These are phyloP conservation scores for Ophiostoma novo-ulmi DNA, from an alignment of 2,329 filamentous ascomycete species.

Conservation along the genomic window DNA sequence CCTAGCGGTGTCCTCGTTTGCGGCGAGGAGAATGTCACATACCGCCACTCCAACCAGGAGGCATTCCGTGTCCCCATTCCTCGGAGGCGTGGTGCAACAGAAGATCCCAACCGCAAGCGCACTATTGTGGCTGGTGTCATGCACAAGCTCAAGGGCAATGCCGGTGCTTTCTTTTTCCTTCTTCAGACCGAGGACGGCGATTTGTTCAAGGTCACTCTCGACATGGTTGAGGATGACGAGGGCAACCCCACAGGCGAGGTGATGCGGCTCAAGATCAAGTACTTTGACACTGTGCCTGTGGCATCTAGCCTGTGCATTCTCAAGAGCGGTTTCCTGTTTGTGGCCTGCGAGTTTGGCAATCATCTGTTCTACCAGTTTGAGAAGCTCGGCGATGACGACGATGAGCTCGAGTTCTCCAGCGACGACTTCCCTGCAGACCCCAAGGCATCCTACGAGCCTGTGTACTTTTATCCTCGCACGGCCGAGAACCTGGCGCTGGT, in stretches of 20 bases:
- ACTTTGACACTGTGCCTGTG: slow-evolving; percentile 92
- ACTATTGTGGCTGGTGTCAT: slow-evolving; percentile 87
- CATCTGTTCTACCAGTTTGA: slow-evolving; percentile 96
- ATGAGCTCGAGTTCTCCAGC: slow-evolving; percentile 80
- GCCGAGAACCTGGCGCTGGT: slow-evolving; percentile 79
- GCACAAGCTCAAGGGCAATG: slow-evolving; percentile 81
- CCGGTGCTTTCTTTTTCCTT: slow-evolving; percentile 92
- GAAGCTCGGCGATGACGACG: slow-evolving; percentile 91
- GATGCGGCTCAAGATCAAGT: slow-evolving; percentile 81
- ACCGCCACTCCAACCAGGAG: slow-evolving; percentile 92
- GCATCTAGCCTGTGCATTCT: slow-evolving; percentile 84
- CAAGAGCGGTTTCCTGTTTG: slow-evolving; percentile 92
- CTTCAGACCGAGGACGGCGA: slow-evolving; percentile 97
- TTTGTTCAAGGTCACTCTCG: slow-evolving; percentile 90
- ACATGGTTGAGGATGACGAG: slow-evolving; percentile 77
- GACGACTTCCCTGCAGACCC: slow-evolving; percentile 76
- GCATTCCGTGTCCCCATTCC: slow-evolving; percentile 86
- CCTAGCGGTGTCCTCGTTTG: slow-evolving; percentile 95
- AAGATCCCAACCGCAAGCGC: slow-evolving; percentile 87
- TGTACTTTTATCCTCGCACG: slow-evolving; percentile 77
- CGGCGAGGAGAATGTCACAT: slow-evolving; percentile 89
- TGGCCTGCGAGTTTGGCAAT: slow-evolving; percentile 87
- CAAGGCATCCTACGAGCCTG: slow-evolving; percentile 63
- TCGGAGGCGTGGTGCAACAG: slow-evolving; percentile 75
- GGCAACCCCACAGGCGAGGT: slow-evolving; percentile 78